Conservation (phyloP, 176 grass and related monocot species). For the Paspalum notatum region DNA sequence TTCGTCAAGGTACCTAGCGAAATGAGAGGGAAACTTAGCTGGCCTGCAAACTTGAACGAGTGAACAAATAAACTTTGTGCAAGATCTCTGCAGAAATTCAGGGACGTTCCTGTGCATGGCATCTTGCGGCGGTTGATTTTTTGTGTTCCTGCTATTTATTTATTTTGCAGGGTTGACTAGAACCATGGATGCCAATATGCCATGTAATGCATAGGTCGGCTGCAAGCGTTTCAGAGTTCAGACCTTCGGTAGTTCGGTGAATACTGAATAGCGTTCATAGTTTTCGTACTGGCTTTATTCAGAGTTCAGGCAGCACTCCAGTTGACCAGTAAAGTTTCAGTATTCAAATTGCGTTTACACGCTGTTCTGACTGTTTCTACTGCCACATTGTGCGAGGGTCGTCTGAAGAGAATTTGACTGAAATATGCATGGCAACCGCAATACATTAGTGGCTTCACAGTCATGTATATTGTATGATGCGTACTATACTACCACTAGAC, state of each 20-base stretch:
- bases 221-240: conserved; percentile 19
- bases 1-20: conserved; percentile 28
- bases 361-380: no score
- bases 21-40: conserved; percentile 53
- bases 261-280: background rate
- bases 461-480: background rate
- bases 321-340: background rate
- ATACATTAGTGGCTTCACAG: background rate
- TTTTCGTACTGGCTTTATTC: background rate
- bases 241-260: background rate
- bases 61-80: conserved; percentile 24
- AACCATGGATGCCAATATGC: background rate
- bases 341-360: background rate
- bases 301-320: conserved; percentile 14
- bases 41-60: conserved; percentile 35
- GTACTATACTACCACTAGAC: no score
- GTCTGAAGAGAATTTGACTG: background rate
- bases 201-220: conserved; percentile 30
- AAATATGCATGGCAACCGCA: background rate
- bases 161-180: conserved; percentile 39
- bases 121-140: conserved; percentile 40
- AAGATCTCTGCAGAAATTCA: conserved; percentile 65
- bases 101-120: conserved; percentile 49
- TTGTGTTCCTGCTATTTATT: background rate
- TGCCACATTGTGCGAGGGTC: background rate